Conservation (phyloP, 257 asterid genomes). For the Cinchona pubescens region DNA sequence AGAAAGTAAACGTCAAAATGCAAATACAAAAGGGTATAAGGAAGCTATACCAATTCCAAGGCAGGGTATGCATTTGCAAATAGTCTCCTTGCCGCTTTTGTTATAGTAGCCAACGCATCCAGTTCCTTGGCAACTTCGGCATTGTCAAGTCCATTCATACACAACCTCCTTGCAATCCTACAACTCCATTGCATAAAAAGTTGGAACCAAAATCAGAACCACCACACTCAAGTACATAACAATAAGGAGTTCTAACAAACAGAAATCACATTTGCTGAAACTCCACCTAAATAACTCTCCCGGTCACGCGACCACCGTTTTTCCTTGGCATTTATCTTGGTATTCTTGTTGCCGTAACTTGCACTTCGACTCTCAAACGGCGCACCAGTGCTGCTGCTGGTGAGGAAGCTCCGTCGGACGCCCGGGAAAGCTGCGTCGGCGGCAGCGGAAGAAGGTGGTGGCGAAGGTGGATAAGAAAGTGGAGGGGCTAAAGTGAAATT, state of each 20-base stretch:
- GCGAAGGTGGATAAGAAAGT: conserved; percentile 14
- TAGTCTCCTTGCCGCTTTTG: conserved; percentile 78
- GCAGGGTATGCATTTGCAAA: conserved; percentile 96
- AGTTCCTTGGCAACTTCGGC: conserved; percentile 93
- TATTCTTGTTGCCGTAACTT: conserved; percentile 20
- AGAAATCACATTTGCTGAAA: neutral
- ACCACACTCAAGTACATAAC: neutral
- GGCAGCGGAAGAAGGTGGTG: conserved; percentile 14
- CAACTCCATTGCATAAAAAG: neutral
- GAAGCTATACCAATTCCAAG: conserved; percentile 63
- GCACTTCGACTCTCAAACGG: conserved; percentile 19
- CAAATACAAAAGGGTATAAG: conserved; percentile 3
- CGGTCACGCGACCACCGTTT: conserved; percentile 67
- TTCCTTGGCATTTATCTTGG: conserved; percentile 61
- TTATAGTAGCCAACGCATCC: conserved; percentile 80
- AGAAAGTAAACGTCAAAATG: neutral
- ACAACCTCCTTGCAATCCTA: conserved; percentile 87
- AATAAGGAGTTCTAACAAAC: neutral
- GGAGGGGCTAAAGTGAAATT: conserved; percentile 26
- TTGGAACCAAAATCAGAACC: conserved; percentile 1
- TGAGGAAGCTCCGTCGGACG: conserved; percentile 29
- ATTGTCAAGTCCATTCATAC: conserved; percentile 95
- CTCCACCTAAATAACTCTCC: conserved; percentile 55
- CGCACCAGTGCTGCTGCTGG: conserved; percentile 20
- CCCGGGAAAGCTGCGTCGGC: conserved; percentile 44